phyloP scores from a whole-genome alignment of 176 grass and related monocot species.

The Carex scoparia region DNA sequence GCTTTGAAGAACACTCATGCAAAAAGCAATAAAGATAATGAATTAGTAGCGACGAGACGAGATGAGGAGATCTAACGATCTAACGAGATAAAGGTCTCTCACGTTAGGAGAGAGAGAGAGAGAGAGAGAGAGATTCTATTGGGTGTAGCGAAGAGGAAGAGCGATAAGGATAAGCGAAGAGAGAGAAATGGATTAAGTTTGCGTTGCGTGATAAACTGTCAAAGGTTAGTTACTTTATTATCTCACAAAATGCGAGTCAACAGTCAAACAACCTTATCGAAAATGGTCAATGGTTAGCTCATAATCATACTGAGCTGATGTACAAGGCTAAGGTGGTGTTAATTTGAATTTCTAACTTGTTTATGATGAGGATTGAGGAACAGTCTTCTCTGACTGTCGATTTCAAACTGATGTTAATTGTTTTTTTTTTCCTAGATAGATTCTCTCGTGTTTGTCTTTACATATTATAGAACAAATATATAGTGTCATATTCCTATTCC shows the following conservation, averaged over 20 bases:
- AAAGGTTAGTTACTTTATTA: neutral
- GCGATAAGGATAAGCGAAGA: no score
- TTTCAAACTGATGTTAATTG: neutral
- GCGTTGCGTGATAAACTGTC: neutral
- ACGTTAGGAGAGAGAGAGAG: no score
- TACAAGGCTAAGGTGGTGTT: neutral
- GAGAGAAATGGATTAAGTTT: no score
- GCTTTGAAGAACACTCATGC: no score
- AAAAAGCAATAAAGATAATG: no score
- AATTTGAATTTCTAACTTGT: neutral
- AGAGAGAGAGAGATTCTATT: no score
- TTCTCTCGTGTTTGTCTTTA: neutral
- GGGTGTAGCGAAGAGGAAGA: no score
- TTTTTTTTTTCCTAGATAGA: neutral
- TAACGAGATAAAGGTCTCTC: no score
- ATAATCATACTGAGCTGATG: neutral
- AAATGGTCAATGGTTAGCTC: neutral
- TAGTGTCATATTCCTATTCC: neutral
- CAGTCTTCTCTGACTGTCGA: neutral
- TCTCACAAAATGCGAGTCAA: neutral
- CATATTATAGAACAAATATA: neutral
- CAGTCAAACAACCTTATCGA: neutral
- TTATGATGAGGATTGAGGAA: neutral
- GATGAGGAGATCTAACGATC: no score
- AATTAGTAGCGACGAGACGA: no score